Base-by-base conservation (phyloP, 768 basidiomycete genomes). In the Kwoniella botswanensis region DNA sequence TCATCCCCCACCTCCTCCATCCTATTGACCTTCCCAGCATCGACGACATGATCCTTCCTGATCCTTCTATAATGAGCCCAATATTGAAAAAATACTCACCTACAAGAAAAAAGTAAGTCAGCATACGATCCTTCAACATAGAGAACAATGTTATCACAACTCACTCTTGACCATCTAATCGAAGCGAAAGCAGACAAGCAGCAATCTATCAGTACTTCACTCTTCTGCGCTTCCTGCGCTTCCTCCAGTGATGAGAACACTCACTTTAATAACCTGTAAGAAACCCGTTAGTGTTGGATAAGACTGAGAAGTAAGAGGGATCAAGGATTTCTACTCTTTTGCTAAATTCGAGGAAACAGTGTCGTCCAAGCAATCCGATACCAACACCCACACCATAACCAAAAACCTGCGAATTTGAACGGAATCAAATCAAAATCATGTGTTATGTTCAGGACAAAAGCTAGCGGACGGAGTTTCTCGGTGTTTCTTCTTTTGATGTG, bases 131-230 rank as follows among this genome's bases (percentile, higher is more conserved):
- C 22, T 55, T 41, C 11, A 18, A 24, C 52, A 17, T 17, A 21
- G 66, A 53, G 35, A 24, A 29, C 7, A 52, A 24, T 50, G 53
- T 21, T 11, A 22, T 9, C 18, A 59, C 26, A 26, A 79, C 78
- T 79, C 76, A 79, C 78, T 79, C 72, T 79, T 79, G 63, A 77
- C 76, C 78, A 79, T 79, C 74, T 79, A 70, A 35, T 12, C 17
- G 12, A 63, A 43, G 21, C 44, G 56, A 56, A 41, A 53, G 53
- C 41, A 53, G 55, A 71, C 50, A 46, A 52, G 35, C 35, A 57
- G 35, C 41, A 46, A 59, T 44, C 22, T 15, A 57, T 52, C 56
- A 59, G 56, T 54, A 18, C 29, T 41, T 4, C 26, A 42, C 46
- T 24, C 65, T 60, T 56, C 35, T 43, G 35, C 44, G 15, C 21